Evolutionary conservation across 148 eudicot genomes (phyloP), one percentile per base, ranked within the genome.

Genomic region (Heliosperma pusillum): DNA sequence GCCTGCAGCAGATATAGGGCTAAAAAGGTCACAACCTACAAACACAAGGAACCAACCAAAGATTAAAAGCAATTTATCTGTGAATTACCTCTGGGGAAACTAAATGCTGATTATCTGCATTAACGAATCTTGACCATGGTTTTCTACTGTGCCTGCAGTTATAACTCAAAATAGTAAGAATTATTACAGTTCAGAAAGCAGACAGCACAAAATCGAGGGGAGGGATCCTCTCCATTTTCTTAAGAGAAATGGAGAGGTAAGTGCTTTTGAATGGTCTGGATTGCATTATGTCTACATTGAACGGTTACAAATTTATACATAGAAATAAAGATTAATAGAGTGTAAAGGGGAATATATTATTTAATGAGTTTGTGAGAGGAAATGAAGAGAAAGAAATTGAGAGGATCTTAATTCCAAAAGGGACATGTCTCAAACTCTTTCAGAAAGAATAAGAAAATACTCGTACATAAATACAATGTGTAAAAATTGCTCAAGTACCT

Each of bases 111-210:
- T 95, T 95, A 76, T 95, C 98, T 71, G 92, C 82, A 79, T 85
- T 89, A 57, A 92, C 85, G 84, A 95, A 95, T 84, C 83, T 92
- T 69, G 98, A 89, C 98, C 98, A 95, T 20, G 98, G 97, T 79
- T 92, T 95, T 86, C 91, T 88, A 83, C 91, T 89, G 85, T 95
- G 97, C 90, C 98, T 95, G 90, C 68, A 73, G 76, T 53, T 8
- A 47, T 69, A 9, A 15, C 21, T 20, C 26, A 55, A 62, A 60
- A 69, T 60, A 44, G 22, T 36, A 61, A 27, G 66, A 13, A 45
- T 15, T 44, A 45, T 4, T 20, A 17, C 20, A 66, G 2, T 15
- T 17, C 17, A 50, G 57, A 19, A 33, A 69, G 10, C 22, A n/a
- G 67, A 33, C 30, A 10, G 45, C 8, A 1, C 5, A 59, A 15